These are phyloP conservation scores for Lactuca sativa DNA, from an alignment of 129 eudicot genomes.

Conservation along the genomic window DNA sequence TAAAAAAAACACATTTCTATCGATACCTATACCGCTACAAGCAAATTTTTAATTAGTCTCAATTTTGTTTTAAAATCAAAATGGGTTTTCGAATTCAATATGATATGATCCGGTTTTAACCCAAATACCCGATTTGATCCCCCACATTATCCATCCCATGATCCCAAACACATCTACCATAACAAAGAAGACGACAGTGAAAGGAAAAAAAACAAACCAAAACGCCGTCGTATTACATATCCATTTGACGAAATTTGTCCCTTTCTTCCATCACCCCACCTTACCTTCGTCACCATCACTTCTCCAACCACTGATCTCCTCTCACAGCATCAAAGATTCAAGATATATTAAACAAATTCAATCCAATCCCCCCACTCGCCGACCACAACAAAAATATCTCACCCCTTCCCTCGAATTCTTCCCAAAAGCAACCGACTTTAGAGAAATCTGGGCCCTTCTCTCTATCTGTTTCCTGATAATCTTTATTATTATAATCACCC, in stretches of 20 bases:
- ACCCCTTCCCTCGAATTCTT: conserved; percentile 7
- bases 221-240: conserved; percentile 38
- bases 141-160: too few species aligned
- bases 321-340: neutral
- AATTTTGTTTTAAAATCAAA: too few species aligned
- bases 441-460: conserved; percentile 17
- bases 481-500: conserved; percentile 10
- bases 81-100: too few species aligned
- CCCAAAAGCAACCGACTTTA: conserved; percentile 43
- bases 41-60: too few species aligned
- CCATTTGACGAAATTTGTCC: conserved; percentile 28
- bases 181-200: neutral
- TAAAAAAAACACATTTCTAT: too few species aligned
- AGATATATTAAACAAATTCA: conserved; percentile 19
- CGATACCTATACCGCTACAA: too few species aligned
- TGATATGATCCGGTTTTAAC: too few species aligned
- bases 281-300: conserved; percentile 48
- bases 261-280: conserved; percentile 1
- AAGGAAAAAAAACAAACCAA: conserved; percentile 3
- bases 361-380: conserved; percentile 28
- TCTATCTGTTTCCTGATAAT: conserved; percentile 16
- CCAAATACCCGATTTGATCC: too few species aligned
- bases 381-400: conserved; percentile 42
- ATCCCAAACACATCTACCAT: neutral
- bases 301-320: conserved; percentile 26